Evolutionary conservation across 805 yeast genomes (phyloP), one percentile per base, ranked within the genome.

Genomic region (Yarrowia divulgata): DNA sequence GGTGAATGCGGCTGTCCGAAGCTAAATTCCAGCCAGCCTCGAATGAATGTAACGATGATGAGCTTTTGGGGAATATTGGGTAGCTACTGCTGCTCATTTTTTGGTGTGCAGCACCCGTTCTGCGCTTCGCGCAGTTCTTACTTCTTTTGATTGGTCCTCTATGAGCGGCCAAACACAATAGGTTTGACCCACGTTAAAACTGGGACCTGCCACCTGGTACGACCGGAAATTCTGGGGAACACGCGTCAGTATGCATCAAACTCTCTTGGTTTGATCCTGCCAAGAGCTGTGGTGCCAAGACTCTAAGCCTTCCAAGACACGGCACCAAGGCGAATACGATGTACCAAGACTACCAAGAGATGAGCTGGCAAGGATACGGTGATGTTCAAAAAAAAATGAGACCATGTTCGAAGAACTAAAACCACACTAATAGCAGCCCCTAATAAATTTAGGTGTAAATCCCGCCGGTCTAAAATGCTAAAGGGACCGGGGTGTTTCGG

Each of bases 191-290:
- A 54, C 32, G 43, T 13, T 45, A 23, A 54, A 23, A 23, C 29
- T 23, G 29, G 4, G 29, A 23, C 29, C 2, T 23, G 29, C 29
- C 29, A 23, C 29, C 29, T 23, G 23, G 29, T n/a, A n/a, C n/a
- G 14, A 14, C 45, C 45, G 35, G 45, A 39, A 54, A 54, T 54
- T 54, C 60, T 19, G 60, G 60, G 60, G 60, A 54, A 19, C 14
- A 12, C 13, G 58, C 57, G 42, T 37, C 16, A 8, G 7, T 32
- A 35, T 52, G 58, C 43, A n/a, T 52, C 58, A 9, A 4, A 13
- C 4, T 8, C 18, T 13, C 58, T 37, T 54, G 19, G 60, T 23
- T 52, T 14, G 19, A 16, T 35, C 34, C 19, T 19, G 58, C 32
- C 42, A 54, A 37, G 37, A 3, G 4, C 29, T n/a, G 16, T 19